A percentile compares a stretch with the other conserved stretches of the same genome.
Evolutionary conservation across 305 asterid species (phyloP).

Genomic region (Withania somnifera): DNA sequence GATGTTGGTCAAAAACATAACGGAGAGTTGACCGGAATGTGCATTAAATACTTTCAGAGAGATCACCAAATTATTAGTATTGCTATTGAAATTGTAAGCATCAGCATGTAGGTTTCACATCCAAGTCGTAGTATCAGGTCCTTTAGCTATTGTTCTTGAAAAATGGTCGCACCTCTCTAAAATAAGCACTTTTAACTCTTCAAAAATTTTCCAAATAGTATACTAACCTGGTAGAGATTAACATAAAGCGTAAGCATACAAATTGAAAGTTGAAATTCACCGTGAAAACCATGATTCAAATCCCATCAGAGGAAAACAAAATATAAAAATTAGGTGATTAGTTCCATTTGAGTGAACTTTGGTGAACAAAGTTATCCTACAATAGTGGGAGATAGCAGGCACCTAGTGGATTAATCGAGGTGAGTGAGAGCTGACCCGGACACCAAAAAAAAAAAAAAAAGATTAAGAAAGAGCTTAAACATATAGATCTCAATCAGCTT

Average conservation of each 20-base stretch:
- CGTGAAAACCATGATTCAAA: neutral
- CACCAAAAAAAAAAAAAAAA: neutral
- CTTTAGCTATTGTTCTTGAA: conserved; percentile 2
- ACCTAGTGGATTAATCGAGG: neutral
- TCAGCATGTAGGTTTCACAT: too few relatives aligned
- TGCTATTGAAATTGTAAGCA: too few relatives aligned
- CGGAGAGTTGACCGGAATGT: too few relatives aligned
- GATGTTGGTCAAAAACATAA: neutral
- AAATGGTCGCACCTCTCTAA: neutral
- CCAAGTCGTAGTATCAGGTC: neutral
- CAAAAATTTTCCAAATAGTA: neutral
- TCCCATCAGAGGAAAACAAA: neutral
- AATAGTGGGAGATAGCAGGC: neutral
- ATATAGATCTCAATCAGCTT: neutral
- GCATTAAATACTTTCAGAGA: too few relatives aligned
- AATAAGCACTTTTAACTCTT: neutral
- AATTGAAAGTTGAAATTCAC: neutral
- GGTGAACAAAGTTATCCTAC: neutral
- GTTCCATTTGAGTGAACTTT: neutral
- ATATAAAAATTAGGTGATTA: neutral
- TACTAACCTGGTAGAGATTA: neutral
- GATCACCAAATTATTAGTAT: too few relatives aligned
- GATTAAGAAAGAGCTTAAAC: neutral
- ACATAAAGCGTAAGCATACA: neutral
- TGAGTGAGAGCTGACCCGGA: neutral